phyloP scores from a whole-genome alignment of 805 yeast species.

The Hanseniaspora hatyaiensis region DNA sequence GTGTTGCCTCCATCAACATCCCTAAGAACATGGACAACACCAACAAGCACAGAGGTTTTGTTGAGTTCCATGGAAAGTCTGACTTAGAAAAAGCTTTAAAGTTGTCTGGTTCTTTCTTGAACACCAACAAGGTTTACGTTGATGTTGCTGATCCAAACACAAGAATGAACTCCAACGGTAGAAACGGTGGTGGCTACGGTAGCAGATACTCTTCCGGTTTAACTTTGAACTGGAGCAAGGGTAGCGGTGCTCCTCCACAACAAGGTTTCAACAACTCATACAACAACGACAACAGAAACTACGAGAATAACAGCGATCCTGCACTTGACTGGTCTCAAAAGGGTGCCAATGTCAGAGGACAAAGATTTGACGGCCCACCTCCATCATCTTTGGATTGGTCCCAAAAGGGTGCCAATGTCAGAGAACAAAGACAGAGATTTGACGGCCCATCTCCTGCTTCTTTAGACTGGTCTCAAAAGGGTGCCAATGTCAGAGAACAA shows the following conservation, averaged over 20 bases:
- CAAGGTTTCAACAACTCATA: conserved; percentile 23
- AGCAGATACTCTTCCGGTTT: conserved; percentile 33
- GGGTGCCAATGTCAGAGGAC: conserved; percentile 4
- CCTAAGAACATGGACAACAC: conserved; percentile 55
- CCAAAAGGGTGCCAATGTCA: conserved; percentile 1
- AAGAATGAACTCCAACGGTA: conserved; percentile 27
- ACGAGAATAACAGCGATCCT: background rate
- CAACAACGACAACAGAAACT: background rate
- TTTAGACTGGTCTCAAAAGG: conserved; percentile 9
- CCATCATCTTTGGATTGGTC: conserved; percentile 4
- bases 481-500: conserved; percentile 4
- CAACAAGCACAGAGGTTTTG: conserved; percentile 79
- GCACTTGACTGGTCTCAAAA: conserved; percentile 10
- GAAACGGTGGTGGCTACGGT: conserved; percentile 35
- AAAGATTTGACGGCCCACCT: background rate
- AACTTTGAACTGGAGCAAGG: conserved; percentile 11
- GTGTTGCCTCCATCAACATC: conserved; percentile 53
- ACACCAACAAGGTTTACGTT: conserved; percentile 57
- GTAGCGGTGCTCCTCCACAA: conserved; percentile 18
- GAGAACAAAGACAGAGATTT: background rate
- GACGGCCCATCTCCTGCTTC: conserved; percentile 1
- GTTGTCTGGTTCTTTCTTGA: conserved; percentile 55
- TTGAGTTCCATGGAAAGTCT: conserved; percentile 67
- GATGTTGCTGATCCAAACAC: conserved; percentile 70
- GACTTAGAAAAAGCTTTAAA: conserved; percentile 64